These are phyloP conservation scores for Inga laurina DNA, from an alignment of 306 rosid genomes.

Conservation along the genomic window DNA sequence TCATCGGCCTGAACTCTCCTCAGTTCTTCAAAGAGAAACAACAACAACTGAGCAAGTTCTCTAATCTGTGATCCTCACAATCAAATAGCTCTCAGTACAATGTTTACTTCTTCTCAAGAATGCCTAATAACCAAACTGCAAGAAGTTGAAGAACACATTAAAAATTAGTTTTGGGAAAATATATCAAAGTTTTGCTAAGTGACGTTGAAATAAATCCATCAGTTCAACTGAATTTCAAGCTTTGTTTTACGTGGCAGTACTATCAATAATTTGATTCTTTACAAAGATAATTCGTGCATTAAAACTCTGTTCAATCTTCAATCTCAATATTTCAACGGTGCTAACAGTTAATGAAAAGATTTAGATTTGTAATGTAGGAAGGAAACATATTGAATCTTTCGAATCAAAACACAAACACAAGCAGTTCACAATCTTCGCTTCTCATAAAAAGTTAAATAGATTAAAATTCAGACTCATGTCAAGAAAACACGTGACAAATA, in stretches of 20 bases:
- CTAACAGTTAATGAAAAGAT: background rate
- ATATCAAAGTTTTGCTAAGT: background rate
- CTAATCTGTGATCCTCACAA: slow-evolving; percentile 4
- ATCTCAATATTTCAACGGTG: background rate
- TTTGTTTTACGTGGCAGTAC: background rate
- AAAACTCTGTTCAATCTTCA: background rate
- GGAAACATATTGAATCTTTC: slow-evolving; percentile 5
- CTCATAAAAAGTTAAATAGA: background rate
- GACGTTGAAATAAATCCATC: background rate
- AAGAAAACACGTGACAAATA: slow-evolving; percentile 23
- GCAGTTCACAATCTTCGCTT: background rate
- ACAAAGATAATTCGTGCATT: background rate
- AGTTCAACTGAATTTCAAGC: slow-evolving; percentile 1
- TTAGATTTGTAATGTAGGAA: slow-evolving; percentile 8
- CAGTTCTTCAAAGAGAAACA: slow-evolving; percentile 33
- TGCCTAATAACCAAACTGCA: slow-evolving; percentile 30
- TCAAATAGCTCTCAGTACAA: slow-evolving; percentile 22
- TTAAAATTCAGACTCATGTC: background rate
- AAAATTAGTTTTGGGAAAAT: background rate
- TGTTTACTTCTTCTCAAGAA: background rate
- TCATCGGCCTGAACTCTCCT: slow-evolving; percentile 38
- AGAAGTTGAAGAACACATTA: slow-evolving; percentile 16
- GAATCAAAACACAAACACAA: slow-evolving; percentile 11
- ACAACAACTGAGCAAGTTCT: slow-evolving; percentile 3
- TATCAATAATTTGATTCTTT: background rate